A percentile compares a stretch with the other conserved stretches of the same genome.
Conservation (phyloP, 1,284 basidiomycete genomes). For the Ganoderma multipileum region DNA sequence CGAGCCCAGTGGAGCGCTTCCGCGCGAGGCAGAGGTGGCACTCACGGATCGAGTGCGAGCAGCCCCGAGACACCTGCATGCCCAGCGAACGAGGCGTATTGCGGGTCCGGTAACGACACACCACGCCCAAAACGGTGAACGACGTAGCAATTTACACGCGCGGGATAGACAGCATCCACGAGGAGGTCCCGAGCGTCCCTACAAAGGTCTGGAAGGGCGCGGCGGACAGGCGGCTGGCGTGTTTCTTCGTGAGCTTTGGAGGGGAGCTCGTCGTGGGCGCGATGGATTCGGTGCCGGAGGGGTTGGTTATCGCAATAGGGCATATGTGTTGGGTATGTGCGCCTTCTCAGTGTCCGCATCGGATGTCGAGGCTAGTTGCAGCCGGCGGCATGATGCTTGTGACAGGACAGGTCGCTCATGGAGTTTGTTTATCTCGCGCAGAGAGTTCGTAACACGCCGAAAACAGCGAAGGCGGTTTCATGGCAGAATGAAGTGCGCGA, state of each 20-base stretch:
- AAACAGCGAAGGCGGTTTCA: constrained; percentile 66
- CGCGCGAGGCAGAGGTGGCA: too few relatives aligned
- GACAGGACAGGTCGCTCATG: background rate
- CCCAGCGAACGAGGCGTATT: too few relatives aligned
- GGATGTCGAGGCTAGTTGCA: background rate
- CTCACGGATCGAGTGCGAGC: too few relatives aligned
- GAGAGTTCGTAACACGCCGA: constrained; percentile 79
- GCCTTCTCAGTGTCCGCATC: background rate
- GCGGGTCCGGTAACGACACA: too few relatives aligned
- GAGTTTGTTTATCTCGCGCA: constrained; percentile 32
- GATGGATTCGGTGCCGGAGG: constrained; percentile 52
- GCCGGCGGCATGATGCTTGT: background rate
- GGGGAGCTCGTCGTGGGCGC: constrained; percentile 70
- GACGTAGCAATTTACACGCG: constrained; percentile 59
- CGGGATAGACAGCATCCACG: constrained; percentile 60
- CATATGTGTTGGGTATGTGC: constrained; percentile 61
- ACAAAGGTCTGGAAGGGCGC: constrained; percentile 55
- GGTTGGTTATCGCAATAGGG: constrained; percentile 67
- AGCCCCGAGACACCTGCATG: too few relatives aligned
- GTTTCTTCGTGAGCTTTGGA: constrained; percentile 61
- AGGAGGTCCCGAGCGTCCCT: constrained; percentile 65
- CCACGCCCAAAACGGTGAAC: constrained; percentile 53
- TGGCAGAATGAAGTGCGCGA: constrained; percentile 57
- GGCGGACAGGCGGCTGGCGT: constrained; percentile 65
- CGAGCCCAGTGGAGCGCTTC: too few relatives aligned